These are phyloP conservation scores for Russula griseocarnosa DNA, from an alignment of 768 basidiomycete genomes.

Conservation along the genomic window DNA sequence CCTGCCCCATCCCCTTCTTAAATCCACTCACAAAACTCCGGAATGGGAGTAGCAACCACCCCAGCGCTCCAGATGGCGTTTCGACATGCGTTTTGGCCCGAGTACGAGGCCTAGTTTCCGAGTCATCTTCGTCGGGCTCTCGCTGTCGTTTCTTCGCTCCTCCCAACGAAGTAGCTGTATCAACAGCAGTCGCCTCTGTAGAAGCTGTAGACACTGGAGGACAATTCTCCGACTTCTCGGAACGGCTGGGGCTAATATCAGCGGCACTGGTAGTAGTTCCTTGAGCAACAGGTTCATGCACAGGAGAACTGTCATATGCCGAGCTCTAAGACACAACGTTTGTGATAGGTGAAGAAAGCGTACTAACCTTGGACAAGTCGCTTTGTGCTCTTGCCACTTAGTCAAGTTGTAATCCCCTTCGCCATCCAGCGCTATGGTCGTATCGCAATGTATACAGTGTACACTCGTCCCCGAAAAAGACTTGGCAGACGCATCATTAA, in stretches of 20 bases:
- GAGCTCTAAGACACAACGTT: neutral
- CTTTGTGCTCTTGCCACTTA: conserved; percentile 63
- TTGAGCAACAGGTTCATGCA: neutral
- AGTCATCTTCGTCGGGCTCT: conserved; percentile 38
- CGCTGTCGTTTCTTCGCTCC: conserved; percentile 48
- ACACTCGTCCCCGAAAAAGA: conserved; percentile 44
- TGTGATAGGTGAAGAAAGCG: neutral
- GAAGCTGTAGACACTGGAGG: conserved; percentile 33
- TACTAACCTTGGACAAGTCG: conserved; percentile 43
- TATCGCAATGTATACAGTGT: conserved; percentile 50
- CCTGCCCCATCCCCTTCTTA: conserved; percentile 16
- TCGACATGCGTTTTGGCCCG: conserved; percentile 52
- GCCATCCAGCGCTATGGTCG: conserved; percentile 43
- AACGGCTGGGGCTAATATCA: conserved; percentile 7
- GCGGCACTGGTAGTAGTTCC: neutral
- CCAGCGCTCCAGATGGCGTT: conserved; percentile 35
- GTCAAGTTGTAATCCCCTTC: conserved; percentile 56
- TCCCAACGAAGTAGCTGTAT: conserved; percentile 30
- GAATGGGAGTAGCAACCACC: conserved; percentile 23
- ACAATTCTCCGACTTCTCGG: conserved; percentile 23
- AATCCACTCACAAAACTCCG: conserved; percentile 28
- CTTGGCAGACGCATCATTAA: conserved; percentile 62
- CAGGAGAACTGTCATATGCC: neutral
- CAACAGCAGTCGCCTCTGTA: conserved; percentile 41
- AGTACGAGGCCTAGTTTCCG: conserved; percentile 44